Conservation (phyloP, 2,329 filamentous ascomycete species). For the Botrytis paeoniae region DNA sequence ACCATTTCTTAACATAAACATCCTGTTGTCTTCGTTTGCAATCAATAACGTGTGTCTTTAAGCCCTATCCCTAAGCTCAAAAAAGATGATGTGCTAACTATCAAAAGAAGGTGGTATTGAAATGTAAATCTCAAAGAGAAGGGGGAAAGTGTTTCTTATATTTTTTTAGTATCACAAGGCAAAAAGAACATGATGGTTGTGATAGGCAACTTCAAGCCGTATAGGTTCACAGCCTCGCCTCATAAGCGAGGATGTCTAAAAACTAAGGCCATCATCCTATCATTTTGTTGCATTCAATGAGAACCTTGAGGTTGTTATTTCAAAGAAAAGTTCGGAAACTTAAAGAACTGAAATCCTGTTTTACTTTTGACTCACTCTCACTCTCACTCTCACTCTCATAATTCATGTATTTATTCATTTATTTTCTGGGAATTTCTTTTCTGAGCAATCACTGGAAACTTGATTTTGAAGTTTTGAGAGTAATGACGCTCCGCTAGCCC, state of each 20-base stretch:
- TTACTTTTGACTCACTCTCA: not conserved
- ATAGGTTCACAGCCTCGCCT: not conserved
- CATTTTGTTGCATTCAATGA: too few species aligned
- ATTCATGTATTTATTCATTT: too few species aligned
- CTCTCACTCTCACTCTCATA: too few species aligned
- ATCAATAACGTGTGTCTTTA: not conserved
- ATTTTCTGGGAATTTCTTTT: not conserved
- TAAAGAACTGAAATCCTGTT: not conserved
- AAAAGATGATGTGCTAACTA: not conserved
- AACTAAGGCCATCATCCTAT: too few species aligned
- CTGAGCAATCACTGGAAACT: not conserved
- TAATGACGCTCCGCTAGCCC: not conserved
- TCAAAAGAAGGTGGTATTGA: not conserved
- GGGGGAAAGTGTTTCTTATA: not conserved
- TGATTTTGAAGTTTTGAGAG: not conserved
- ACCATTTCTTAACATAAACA: conserved; percentile 48
- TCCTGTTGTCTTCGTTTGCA: conserved; percentile 26
- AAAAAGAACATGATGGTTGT: not conserved
- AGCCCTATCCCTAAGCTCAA: not conserved
- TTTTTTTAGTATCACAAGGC: not conserved
- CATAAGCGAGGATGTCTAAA: too few species aligned
- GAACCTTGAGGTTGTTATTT: too few species aligned
- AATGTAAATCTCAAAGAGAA: not conserved
- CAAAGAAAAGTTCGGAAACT: too few species aligned
- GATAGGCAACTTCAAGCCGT: not conserved